Evolutionary conservation across 2,329 filamentous ascomycete species (phyloP).

Genomic region (Cladosporium cucumerinum): DNA sequence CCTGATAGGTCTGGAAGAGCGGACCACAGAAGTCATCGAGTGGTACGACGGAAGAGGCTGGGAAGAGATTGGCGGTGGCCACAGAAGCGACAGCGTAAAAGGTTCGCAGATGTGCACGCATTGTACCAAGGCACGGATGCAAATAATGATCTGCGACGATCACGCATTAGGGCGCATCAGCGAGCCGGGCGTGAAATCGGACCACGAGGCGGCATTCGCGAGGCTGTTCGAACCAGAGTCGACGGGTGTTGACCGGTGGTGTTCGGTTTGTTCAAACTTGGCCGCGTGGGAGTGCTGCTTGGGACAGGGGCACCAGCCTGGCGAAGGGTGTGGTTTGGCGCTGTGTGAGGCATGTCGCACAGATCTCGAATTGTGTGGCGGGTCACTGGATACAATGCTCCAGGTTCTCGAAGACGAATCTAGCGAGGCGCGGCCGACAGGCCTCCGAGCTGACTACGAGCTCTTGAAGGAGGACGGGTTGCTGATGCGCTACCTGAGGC

Average conservation of each 20-base stretch:
- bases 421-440: conserved; percentile 21
- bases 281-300: conserved; percentile 38
- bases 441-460: conserved; percentile 36
- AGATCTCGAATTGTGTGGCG: conserved; percentile 24
- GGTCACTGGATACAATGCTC: conserved; percentile 27
- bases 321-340: conserved; percentile 31
- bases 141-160: conserved; percentile 36
- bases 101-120: conserved; percentile 38
- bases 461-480: conserved; percentile 33
- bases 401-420: conserved; percentile 18
- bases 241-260: conserved; percentile 34
- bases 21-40: conserved; percentile 33
- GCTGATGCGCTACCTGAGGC: conserved; percentile 23
- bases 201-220: conserved; percentile 29
- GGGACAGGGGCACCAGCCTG: not conserved
- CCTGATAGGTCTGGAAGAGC: conserved; percentile 35
- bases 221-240: conserved; percentile 19
- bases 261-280: conserved; percentile 40
- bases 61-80: conserved; percentile 35
- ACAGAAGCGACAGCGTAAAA: conserved; percentile 28
- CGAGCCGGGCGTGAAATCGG: conserved; percentile 17
- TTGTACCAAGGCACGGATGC: conserved; percentile 37
- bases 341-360: conserved; percentile 33
- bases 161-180: conserved; percentile 33
- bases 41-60: conserved; percentile 30